Evolutionary conservation across 805 yeast species (phyloP), one percentile per base, ranked within the genome.

Genomic region (Allodekkera sacchari): DNA sequence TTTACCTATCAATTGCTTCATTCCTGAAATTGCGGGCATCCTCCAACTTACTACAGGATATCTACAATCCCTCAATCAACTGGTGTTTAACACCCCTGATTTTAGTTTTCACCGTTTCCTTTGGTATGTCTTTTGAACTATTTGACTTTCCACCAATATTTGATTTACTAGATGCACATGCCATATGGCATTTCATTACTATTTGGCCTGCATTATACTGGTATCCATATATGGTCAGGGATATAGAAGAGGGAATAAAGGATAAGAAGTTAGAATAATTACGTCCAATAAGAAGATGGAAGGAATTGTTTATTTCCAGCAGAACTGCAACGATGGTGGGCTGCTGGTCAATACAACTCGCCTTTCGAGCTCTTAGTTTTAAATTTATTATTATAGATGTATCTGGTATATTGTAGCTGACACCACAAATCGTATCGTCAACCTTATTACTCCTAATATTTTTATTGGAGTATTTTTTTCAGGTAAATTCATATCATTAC

Each of bases 131-230:
- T n/a, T 70, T 89, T 42, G 98, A 89, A 52, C 57, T 89, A 22
- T 82, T 87, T 55, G 98, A 89, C 56, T 92, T 92, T 52, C 71
- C 94, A 4, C 92, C 83, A 11, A 51, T 80, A 23, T 59, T 47
- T 31, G 81, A 68, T 43, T 65, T 83, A 24, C 45, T 92, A 0
- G 98, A 92, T 57, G 94, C 96, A 0, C 98, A 92, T 56, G 75
- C 96, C 0, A 48, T 89, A 24, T 92, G 98, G 98, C 98, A 92
- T 53, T 66, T 82, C 18, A 72, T 83, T 14, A 92, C 98, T 0
- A 76, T 88, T 2, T 53, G 84, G 48, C 97, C 97, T 0, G 74
- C 89, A 0, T 59, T 72, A 36, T 68, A 71, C 38, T 73, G 94
- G 74, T 88, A 81, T 52, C 71, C 69, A 25, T 81, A 71, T 44